Conservation (phyloP, 768 basidiomycete species). For the Mycena rosella region DNA sequence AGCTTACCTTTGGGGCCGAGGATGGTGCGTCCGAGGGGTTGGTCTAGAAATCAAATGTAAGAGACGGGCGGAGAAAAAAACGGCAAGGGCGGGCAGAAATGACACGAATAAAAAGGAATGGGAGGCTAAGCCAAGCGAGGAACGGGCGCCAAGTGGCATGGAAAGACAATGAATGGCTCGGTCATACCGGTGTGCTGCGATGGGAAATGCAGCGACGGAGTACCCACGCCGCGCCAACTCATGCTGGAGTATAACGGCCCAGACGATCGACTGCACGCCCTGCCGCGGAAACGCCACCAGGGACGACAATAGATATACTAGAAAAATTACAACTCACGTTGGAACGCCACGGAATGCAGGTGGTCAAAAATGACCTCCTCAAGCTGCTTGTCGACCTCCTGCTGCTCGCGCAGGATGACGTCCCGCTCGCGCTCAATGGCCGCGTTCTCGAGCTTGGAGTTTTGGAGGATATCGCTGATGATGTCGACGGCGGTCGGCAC, state of each 20-base stretch:
- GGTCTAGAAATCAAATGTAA: conserved; percentile 62
- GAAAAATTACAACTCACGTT: conserved; percentile 83
- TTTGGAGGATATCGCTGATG: conserved; percentile 97
- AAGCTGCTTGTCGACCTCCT: conserved; percentile 98
- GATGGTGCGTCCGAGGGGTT: conserved; percentile 96
- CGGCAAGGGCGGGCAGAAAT: too few species aligned
- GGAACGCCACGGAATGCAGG: conserved; percentile 96
- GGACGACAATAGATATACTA: too few species aligned
- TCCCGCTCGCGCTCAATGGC: conserved; percentile 97
- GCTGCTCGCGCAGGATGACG: conserved; percentile 96
- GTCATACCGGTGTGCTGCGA: too few species aligned
- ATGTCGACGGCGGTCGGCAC: conserved; percentile 93
- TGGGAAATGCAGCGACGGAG: too few species aligned
- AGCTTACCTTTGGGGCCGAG: conserved; percentile 82
- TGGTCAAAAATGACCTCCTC: conserved; percentile 99
- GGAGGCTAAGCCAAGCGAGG: too few species aligned
- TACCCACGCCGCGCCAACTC: too few species aligned
- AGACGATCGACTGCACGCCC: too few species aligned
- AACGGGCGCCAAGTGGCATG: too few species aligned
- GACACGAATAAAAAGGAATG: too few species aligned
- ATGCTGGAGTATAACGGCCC: too few species aligned
- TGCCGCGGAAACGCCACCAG: too few species aligned
- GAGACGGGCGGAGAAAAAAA: conserved; percentile 3
- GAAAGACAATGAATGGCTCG: too few species aligned
- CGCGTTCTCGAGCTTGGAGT: conserved; percentile 88